Evolutionary conservation across 305 asterid genomes (phyloP), one percentile per base, ranked within the genome.

Genomic region (Fraxinus dipetala): DNA sequence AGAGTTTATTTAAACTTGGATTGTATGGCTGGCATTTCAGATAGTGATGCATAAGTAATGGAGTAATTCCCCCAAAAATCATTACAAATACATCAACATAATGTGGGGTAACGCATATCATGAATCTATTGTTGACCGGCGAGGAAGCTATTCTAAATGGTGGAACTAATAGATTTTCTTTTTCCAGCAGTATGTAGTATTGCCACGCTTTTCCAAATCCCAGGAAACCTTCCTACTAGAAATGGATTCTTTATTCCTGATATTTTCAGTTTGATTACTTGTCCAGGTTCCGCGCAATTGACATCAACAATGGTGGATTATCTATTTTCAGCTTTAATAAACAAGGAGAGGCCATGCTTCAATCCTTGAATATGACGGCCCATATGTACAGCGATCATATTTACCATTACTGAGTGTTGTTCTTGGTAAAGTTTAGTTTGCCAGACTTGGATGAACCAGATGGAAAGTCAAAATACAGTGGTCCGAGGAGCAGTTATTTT

Each of bases 361-460:
- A 86, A 6, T 84, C 89, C 76, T 77, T 93, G 86, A 93, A 93
- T 76, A 90, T 93, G 96, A 93, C 96, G 24, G 95, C 97, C n/a
- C 96, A 93, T 85, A 93, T 93, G 95, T 91, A 92, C 82, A 83
- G 86, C 2, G 92, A 92, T 85, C 95, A 93, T 83, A 79, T 77
- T 18, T 92, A 93, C 86, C 90, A 86, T 84, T 87, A 87, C 87
- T 90, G 88, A 88, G 61, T 8, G 65, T 43, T 18, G 31, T 40
- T 69, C 69, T n/a, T 18, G 81, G 45, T 31, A 24, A 45, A 18
- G 32, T 22, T 1, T 11, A 32, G 79, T 16, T 76, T 11, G 63
- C 69, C 20, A 54, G 24, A 76, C n/a, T 10, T 35, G 8, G 59
- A 9, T 48, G 36, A 20, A 78, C 69, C 18, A 34, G 65, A 40